Base-by-base conservation (phyloP, 768 basidiomycete genomes). In the Leccinum barrowsii region DNA sequence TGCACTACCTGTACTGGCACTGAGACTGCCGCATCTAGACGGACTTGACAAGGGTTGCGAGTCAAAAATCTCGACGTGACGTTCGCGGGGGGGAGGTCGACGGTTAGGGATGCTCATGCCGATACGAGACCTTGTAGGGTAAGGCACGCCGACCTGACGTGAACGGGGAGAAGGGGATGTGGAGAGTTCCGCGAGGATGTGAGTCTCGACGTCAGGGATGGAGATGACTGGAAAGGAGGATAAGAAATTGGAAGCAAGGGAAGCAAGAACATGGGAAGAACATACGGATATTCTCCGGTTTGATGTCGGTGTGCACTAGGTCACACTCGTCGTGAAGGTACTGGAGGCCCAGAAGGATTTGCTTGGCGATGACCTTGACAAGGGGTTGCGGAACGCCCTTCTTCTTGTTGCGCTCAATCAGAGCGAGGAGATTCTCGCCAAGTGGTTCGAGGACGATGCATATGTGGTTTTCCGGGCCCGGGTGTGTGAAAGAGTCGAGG, bases 221-320 rank as follows among this genome's bases (percentile, higher is more conserved):
- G 86, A 84, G 61, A 92, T 89, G 73, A 92, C 89, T 92, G 74
- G 57, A 35, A 51, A 48, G 59, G 35, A 52, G 54, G 0, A 40
- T 62, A 13, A 59, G 60, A 40, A 59, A 61, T 48, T 17, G 52
- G 66, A 65, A 49, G 58, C 55, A 40, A 40, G 51, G 60, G 66
- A 63, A 71, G 58, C 73, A 56, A 64, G 65, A 59, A 79, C 92
- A 79, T 69, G 95, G 59, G 74, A 56, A 64, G 65, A 59, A 79
- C 92, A 79, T 69, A 95, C 94, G 77, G 59, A 97, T 93, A 70
- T 97, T 97, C 79, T 97, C 94, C 56, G 94, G 94, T 74, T 97
- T 95, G 59, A 95, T 88, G 65, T 92, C 90, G 21, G 94, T 97
- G 69, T 97, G 94, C 26, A 95, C 92, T 42, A 96, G 82, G 68